A percentile compares a stretch with the other conserved stretches of the same genome.
Conservation (phyloP, 441 rosid genomes). For the Kokia cookei region DNA sequence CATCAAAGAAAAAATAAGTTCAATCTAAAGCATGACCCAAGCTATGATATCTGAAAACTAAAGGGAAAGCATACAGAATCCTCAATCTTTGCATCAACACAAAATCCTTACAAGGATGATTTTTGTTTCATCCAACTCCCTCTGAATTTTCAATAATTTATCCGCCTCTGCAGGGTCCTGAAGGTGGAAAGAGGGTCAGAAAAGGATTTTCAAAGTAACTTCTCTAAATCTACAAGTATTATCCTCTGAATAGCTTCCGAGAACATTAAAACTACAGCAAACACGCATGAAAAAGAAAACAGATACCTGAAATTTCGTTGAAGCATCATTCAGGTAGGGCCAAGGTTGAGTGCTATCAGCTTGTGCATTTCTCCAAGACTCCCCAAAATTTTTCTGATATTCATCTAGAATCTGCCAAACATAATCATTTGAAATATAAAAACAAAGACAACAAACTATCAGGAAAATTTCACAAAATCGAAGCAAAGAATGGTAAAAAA, state of each 20-base stretch:
- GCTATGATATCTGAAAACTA: background rate
- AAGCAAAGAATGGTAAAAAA: background rate
- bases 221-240: background rate
- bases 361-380: conserved; percentile 64
- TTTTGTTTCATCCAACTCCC: conserved; percentile 97
- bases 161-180: conserved; percentile 99
- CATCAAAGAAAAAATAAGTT: background rate
- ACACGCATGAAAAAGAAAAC: background rate
- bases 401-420: conserved; percentile 73
- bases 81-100: background rate
- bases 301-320: conserved; percentile 76
- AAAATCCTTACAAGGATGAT: conserved; percentile 79
- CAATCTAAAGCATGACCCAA: background rate
- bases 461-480: background rate
- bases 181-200: conserved; percentile 10
- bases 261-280: background rate
- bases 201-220: background rate
- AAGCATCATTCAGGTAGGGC: conserved; percentile 80
- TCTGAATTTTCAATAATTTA: conserved; percentile 90
- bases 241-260: background rate
- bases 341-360: conserved; percentile 65
- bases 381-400: conserved; percentile 89
- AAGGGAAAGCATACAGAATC: background rate
- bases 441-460: background rate
- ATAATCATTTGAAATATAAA: conserved; percentile 3